phyloP scores from a whole-genome alignment of 345 rosid species.

The Balakata baccata region DNA sequence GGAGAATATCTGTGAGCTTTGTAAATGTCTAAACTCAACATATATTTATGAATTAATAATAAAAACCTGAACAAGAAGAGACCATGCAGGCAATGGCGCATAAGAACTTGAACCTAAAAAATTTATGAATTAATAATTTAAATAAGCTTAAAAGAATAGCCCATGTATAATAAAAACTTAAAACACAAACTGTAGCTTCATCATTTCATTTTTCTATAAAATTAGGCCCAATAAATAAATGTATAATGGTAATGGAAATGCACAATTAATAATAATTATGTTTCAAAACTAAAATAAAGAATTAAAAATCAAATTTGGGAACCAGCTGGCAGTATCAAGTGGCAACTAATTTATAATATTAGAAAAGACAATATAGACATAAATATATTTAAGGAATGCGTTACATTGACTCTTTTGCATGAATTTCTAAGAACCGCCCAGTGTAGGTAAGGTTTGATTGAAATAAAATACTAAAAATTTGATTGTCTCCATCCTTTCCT shows the following conservation, averaged over 20 bases:
- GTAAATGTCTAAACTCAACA: background rate
- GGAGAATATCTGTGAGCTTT: constrained; percentile 4
- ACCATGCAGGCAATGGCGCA: too few species aligned
- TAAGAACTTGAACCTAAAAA: too few species aligned
- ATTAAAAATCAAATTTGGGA: constrained; percentile 11
- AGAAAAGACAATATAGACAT: background rate
- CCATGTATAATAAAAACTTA: too few species aligned
- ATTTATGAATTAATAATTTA: too few species aligned
- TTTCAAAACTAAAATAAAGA: background rate
- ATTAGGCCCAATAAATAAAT: too few species aligned
- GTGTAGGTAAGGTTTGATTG: background rate
- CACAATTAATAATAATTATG: background rate
- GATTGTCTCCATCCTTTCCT: too few species aligned
- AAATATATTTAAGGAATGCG: background rate
- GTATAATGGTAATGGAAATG: background rate
- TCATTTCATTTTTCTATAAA: too few species aligned
- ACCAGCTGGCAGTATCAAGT: constrained; percentile 26
- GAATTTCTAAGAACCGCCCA: background rate
- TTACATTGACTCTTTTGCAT: background rate
- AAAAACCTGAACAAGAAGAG: too few species aligned
- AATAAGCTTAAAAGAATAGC: too few species aligned
- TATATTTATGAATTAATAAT: too few species aligned
- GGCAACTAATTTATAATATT: background rate
- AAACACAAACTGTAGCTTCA: too few species aligned
- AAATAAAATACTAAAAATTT: too few species aligned